phyloP scores from a whole-genome alignment of 345 rosid genomes.

The Abelmoschus esculentus region DNA sequence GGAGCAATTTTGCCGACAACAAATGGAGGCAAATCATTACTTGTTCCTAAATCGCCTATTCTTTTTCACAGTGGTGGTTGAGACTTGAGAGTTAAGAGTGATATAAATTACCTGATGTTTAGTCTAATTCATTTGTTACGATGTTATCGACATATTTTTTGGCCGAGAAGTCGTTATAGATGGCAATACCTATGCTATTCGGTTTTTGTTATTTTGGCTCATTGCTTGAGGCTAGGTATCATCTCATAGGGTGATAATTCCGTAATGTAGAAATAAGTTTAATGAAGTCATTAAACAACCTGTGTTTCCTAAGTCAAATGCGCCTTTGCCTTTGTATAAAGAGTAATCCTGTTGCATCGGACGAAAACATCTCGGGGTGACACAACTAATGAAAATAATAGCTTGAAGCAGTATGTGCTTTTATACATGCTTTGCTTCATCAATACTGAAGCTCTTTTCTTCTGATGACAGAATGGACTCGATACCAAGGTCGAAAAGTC shows the following conservation, averaged over 20 bases:
- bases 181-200: not conserved
- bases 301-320: not conserved
- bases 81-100: no score
- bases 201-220: not conserved
- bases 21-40: not conserved
- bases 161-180: not conserved
- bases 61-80: no score
- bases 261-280: not conserved
- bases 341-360: not conserved
- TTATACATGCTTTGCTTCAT: not conserved
- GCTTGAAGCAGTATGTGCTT: no score
- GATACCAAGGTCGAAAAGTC: constrained; percentile 28
- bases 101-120: no score
- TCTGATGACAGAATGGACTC: constrained; percentile 19
- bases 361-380: no score
- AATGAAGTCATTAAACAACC: not conserved
- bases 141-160: not conserved
- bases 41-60: not conserved
- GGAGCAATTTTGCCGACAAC: no score
- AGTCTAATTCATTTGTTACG: no score
- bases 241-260: not conserved
- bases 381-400: no score
- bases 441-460: not conserved
- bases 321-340: not conserved
- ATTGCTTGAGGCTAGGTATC: not conserved